Percentiles rank a stretch among this genome's conserved stretches.
These are phyloP conservation scores for Pestalotiopsis sp. DNA, from an alignment of 2,329 filamentous ascomycete species.

Conservation along the genomic window DNA sequence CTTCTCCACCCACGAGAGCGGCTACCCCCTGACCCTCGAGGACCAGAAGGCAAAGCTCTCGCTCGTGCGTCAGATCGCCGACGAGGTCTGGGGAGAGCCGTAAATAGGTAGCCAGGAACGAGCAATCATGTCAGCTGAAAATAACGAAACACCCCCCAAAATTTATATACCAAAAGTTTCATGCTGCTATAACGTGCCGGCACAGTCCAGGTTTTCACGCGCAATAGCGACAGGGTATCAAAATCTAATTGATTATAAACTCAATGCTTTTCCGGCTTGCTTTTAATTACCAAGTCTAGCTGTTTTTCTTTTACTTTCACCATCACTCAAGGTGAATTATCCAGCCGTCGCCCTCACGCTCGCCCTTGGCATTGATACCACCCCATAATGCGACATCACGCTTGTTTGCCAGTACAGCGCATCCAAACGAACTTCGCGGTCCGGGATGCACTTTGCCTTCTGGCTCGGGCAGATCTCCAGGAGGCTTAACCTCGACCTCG, in stretches of 20 bases:
- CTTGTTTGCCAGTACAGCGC: constrained; percentile 44
- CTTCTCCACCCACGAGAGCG: constrained; percentile 74
- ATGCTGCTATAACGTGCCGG: not conserved
- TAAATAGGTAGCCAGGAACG: constrained; percentile 18
- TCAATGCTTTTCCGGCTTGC: not conserved
- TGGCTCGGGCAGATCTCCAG: constrained; percentile 41
- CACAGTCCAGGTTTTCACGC: not conserved
- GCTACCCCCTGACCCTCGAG: constrained; percentile 68
- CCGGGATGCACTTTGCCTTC: constrained; percentile 44
- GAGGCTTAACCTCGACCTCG: constrained; percentile 48
- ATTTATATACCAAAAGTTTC: not conserved
- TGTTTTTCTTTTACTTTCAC: not conserved
- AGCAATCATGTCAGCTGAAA: not conserved
- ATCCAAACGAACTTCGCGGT: constrained; percentile 42
- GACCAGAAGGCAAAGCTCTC: constrained; percentile 76
- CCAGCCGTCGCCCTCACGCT: constrained; percentile 42
- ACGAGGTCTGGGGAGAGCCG: constrained; percentile 68
- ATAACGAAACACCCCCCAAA: not conserved
- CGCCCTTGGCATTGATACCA: constrained; percentile 46
- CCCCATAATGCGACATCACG: constrained; percentile 55
- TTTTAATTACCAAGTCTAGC: not conserved
- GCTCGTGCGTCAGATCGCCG: constrained; percentile 71
- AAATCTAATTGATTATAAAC: not conserved
- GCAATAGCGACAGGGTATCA: not conserved
- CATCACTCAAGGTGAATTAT: constrained; percentile 29